Conservation (phyloP, 2,329 filamentous ascomycete genomes). For the Neocatenulostroma microsporum region DNA sequence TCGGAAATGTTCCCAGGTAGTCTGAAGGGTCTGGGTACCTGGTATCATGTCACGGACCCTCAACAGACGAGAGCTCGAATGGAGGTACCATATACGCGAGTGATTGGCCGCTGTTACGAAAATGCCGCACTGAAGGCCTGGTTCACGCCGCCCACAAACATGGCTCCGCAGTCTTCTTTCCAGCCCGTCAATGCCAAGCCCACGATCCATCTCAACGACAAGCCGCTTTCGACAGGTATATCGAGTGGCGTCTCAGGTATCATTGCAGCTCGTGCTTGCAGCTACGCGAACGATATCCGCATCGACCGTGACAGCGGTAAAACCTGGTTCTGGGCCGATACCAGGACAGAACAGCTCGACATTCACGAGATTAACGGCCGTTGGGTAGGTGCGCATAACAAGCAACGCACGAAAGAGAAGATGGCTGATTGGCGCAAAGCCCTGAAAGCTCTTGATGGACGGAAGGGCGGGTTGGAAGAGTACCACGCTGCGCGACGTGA, state of each 20-base stretch:
- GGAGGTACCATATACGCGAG: slow-evolving; percentile 42
- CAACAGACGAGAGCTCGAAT: slow-evolving; percentile 31
- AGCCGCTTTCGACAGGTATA: slow-evolving; percentile 3
- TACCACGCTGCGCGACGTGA: slow-evolving; percentile 21
- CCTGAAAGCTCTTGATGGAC: slow-evolving; percentile 23
- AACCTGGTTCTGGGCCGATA: slow-evolving; percentile 52
- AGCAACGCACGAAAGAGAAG: slow-evolving; percentile 8
- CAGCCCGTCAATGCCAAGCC: slow-evolving; percentile 14
- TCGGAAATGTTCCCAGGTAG: slow-evolving; percentile 32
- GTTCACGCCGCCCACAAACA: slow-evolving; percentile 29
- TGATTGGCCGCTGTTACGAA: slow-evolving; percentile 50
- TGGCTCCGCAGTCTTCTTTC: slow-evolving; percentile 8
- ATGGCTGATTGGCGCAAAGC: slow-evolving; percentile 21
- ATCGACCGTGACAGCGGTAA: slow-evolving; percentile 34
- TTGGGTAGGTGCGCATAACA: slow-evolving; percentile 35
- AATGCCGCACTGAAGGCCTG: slow-evolving; percentile 41
- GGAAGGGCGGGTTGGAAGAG: slow-evolving; percentile 18
- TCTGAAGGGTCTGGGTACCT: slow-evolving; percentile 42
- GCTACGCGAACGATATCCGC: slow-evolving; percentile 40
- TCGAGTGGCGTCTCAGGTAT: slow-evolving; percentile 40
- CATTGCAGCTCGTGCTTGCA: slow-evolving; percentile 41
- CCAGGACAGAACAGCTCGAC: slow-evolving; percentile 48
- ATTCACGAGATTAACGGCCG: slow-evolving; percentile 48
- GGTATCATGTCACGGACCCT: slow-evolving; percentile 44
- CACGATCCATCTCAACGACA: slow-evolving; percentile 4